phyloP scores from a whole-genome alignment of 2,329 filamentous ascomycete species.

The Fusarium sp. region DNA sequence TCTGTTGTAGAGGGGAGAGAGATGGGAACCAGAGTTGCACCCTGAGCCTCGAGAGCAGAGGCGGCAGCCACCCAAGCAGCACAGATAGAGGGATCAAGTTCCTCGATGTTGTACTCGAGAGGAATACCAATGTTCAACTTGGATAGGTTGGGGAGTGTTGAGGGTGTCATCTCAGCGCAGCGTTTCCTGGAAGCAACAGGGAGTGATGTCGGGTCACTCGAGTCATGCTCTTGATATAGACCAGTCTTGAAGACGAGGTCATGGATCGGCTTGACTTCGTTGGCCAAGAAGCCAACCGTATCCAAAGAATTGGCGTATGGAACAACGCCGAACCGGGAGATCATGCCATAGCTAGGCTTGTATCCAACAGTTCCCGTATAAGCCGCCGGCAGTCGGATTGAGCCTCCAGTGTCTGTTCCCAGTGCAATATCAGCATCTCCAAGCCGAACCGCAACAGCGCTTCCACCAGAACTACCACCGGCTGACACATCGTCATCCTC shows the following conservation, averaged over 20 bases:
- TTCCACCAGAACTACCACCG: slow-evolving; percentile 93
- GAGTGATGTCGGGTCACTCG: slow-evolving; percentile 80
- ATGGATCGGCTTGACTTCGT: slow-evolving; percentile 61
- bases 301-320: slow-evolving; percentile 94
- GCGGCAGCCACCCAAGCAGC: slow-evolving; percentile 75
- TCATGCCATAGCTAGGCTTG: slow-evolving; percentile 90
- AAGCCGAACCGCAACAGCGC: slow-evolving; percentile 82
- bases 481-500: slow-evolving; percentile 66
- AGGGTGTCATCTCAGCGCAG: slow-evolving; percentile 48
- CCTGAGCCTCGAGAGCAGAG: slow-evolving; percentile 67
- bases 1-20: slow-evolving; percentile 85
- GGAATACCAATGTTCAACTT: slow-evolving; percentile 66
- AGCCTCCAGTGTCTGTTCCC: slow-evolving; percentile 94
- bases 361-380: slow-evolving; percentile 87
- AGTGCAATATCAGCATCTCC: slow-evolving; percentile 72
- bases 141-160: slow-evolving; percentile 40
- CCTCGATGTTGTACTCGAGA: slow-evolving; percentile 87
- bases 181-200: slow-evolving; percentile 63
- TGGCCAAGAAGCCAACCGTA: slow-evolving; percentile 82
- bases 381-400: slow-evolving; percentile 85
- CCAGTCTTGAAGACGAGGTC: slow-evolving; percentile 62
- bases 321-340: slow-evolving; percentile 87
- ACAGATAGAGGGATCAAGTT: slow-evolving; percentile 77
- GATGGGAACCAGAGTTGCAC: slow-evolving; percentile 78
- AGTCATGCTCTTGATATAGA: slow-evolving; percentile 68